Conservation (phyloP, 2,329 filamentous ascomycete species). For the Epichloe sibirici region DNA sequence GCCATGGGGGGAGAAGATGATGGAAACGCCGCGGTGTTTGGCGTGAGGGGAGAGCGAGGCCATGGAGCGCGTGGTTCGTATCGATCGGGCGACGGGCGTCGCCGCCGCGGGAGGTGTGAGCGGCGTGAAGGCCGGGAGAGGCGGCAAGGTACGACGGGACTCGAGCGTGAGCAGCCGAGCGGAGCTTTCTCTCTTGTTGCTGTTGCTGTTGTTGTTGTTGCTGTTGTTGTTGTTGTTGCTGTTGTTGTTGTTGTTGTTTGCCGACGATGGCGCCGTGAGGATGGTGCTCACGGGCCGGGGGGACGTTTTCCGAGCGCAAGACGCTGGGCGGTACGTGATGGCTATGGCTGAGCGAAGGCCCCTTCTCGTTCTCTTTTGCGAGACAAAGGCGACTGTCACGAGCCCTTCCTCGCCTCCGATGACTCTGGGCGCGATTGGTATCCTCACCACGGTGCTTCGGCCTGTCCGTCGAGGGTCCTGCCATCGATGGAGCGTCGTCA, state of each 20-base stretch:
- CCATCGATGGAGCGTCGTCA: conserved; percentile 34
- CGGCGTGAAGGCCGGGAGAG: conserved; percentile 12
- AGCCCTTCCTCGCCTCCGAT: conserved; percentile 46
- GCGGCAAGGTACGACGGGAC: conserved; percentile 1
- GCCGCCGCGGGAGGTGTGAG: conserved; percentile 25
- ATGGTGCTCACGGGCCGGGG: conserved; percentile 9
- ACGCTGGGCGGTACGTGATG: conserved; percentile 57
- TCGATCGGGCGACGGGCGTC: conserved; percentile 22
- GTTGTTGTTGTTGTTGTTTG: neutral
- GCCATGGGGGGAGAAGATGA: conserved; percentile 55
- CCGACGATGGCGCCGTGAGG: conserved; percentile 7
- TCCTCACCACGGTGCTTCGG: conserved; percentile 23
- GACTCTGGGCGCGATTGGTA: conserved; percentile 42
- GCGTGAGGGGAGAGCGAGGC: conserved; percentile 21
- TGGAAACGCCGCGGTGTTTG: conserved; percentile 37
- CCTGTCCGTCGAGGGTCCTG: conserved; percentile 25
- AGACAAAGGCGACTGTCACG: conserved; percentile 57
- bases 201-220: neutral
- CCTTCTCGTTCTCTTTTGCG: conserved; percentile 46
- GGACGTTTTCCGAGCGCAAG: conserved; percentile 11
- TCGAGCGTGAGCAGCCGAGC: conserved; percentile 1
- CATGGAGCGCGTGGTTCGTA: conserved; percentile 24
- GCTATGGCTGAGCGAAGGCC: conserved; percentile 55
- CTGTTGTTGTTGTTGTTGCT: too few species aligned
- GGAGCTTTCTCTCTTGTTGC: conserved; percentile 1